Conservation (phyloP, 192 early-diverging fungal genomes). For the Rhizoclosmatium globosum region DNA sequence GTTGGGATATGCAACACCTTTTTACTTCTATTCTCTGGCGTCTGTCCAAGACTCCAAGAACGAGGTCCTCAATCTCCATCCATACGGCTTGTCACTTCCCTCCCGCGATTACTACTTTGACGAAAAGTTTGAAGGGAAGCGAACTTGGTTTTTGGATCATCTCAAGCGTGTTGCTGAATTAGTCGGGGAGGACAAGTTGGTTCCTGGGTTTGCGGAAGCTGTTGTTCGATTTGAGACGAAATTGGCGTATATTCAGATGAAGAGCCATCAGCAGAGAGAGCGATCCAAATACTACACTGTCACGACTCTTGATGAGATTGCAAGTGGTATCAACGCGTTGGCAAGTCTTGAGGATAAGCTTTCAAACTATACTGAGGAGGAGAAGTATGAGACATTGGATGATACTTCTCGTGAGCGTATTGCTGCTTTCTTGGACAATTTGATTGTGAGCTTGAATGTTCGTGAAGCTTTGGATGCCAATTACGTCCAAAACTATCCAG, state of each 20-base stretch:
- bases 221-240: conserved; percentile 27
- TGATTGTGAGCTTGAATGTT: not conserved
- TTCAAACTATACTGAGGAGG: conserved; percentile 15
- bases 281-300: conserved; percentile 23
- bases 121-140: conserved; percentile 20
- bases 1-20: not conserved
- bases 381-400: not conserved
- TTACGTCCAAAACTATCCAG: conserved; percentile 17
- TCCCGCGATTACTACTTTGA: conserved; percentile 33
- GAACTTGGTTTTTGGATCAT: not conserved
- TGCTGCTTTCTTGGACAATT: not conserved
- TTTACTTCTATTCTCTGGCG: not conserved
- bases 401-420: not conserved
- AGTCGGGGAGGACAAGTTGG: conserved; percentile 10
- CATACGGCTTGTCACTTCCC: conserved; percentile 11
- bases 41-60: conserved; percentile 15
- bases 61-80: not conserved
- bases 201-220: conserved; percentile 22
- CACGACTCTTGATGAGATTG: conserved; percentile 7
- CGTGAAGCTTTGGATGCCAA: not conserved
- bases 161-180: not conserved
- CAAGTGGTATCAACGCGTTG: conserved; percentile 19
- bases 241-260: conserved; percentile 15
- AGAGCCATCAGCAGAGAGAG: not conserved
- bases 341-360: conserved; percentile 18